Conservation (phyloP, 306 rosid genomes). For the Corylus heterophylla region DNA sequence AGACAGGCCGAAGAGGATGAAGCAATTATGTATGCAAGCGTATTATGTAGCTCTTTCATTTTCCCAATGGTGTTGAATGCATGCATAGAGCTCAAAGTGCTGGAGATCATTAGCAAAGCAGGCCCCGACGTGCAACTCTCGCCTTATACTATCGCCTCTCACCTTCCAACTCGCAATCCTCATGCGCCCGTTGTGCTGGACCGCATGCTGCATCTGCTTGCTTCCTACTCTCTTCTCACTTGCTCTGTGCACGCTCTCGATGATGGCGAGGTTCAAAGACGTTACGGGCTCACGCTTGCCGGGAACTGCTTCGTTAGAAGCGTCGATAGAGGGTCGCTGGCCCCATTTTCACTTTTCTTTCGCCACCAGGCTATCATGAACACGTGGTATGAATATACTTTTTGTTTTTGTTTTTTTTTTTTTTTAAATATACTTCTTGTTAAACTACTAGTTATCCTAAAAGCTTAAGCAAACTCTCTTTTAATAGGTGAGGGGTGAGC, state of each 20-base stretch:
- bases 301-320: conserved; percentile 68
- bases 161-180: conserved; percentile 63
- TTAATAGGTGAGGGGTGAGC: too few species aligned
- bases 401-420: too few species aligned
- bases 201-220: conserved; percentile 72
- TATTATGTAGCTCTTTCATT: conserved; percentile 70
- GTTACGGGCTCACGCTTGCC: conserved; percentile 75
- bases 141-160: conserved; percentile 52
- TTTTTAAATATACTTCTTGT: too few species aligned
- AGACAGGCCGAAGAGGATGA: conserved; percentile 49
- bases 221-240: conserved; percentile 60
- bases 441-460: too few species aligned
- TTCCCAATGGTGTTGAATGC: conserved; percentile 78
- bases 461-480: too few species aligned
- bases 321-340: conserved; percentile 75
- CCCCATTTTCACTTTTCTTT: conserved; percentile 38
- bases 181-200: conserved; percentile 64
- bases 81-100: conserved; percentile 68
- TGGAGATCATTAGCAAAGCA: conserved; percentile 68
- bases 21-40: conserved; percentile 78
- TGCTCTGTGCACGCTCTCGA: conserved; percentile 32
- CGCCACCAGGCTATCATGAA: background rate
- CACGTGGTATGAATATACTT: background rate
- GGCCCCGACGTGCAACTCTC: conserved; percentile 59
- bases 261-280: conserved; percentile 59